Base-by-base conservation (phyloP, 352 stramenopile species). In the Pythium dissimile region DNA sequence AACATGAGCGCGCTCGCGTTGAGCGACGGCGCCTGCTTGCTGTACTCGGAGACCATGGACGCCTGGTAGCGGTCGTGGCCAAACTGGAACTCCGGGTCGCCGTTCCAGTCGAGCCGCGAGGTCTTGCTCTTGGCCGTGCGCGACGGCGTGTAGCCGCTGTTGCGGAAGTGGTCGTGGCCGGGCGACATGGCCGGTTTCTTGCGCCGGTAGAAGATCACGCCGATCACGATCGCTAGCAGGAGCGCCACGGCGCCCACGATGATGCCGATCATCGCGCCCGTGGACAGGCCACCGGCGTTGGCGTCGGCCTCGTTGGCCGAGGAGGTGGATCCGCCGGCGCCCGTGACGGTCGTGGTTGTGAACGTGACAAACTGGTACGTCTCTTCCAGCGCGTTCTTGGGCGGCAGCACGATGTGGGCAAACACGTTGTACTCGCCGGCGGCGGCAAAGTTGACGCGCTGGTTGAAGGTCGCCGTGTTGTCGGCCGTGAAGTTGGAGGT, bases 301-400 rank as follows among this genome's bases (percentile, higher is more conserved):
- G 32, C 15, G n/a, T n/a, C n/a, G n/a, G n/a, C n/a, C n/a, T n/a
- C n/a, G n/a, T n/a, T n/a, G n/a, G n/a, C n/a, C n/a, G n/a, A n/a
- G n/a, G n/a, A n/a, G n/a, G n/a, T n/a, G n/a, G n/a, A n/a, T n/a
- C n/a, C n/a, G n/a, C n/a, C n/a, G n/a, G n/a, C n/a, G n/a, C n/a
- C n/a, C 28, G 39, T 44, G 41, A 52, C 45, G 4, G 4, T 55
- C 34, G 79, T 84, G 15, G 77, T 92, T 27, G 80, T 74, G 63
- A 88, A 92, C 31, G 77, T 81, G 44, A 92, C 80, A 51, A 92
- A 89, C 64, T 92, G 79, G 61, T 89, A 92, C 27, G 75, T 87
- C 60, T 82, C 59, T 30, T 81, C 62, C 12, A 67, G 41, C n/a
- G 70, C 78, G 50, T 87, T 71, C 46, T 62, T 66, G 0, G 77